Evolutionary conservation across 2,329 filamentous ascomycete genomes (phyloP), one percentile per base, ranked within the genome.

Genomic region (Colletotrichum aenigma): DNA sequence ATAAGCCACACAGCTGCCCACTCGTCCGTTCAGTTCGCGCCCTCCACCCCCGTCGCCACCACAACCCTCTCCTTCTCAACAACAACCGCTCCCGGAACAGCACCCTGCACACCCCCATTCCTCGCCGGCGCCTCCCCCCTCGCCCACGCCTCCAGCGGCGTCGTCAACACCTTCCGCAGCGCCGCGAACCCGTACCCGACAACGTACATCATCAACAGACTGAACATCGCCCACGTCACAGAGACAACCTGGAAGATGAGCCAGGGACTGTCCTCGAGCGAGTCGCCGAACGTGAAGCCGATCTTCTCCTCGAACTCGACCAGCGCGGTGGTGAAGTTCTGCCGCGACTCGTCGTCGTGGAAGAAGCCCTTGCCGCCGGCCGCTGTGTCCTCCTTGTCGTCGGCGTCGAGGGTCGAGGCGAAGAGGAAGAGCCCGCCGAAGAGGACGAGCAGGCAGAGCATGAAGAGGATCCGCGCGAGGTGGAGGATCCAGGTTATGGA

Each of bases 401-500:
- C 55, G 13, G 9, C 61, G 24, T 61, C 55, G 48, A 72, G 30
- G 48, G 69, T 15, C n/a, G 72, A 36, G 18, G 62, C 62, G 38
- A 75, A 62, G 36, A 61, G 48, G 38, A 66, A 43, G 69, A 75
- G 66, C 55, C 13, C 64, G 58, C 70, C 58, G 32, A 70, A 58
- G 8, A 76, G 6, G 15, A 65, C 48, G 4, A 76, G 30, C 2
- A 66, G n/a, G 30, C 58, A 76, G 21, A 76, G 24, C 26, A 38
- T 58, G n/a, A 74, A 65, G 60, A 74, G 28, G 32, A 76, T 13
- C 65, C 74, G 74, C 24, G 58, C 66, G 64, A 76, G 48, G 58
- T 76, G 32, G 12, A 73, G 66, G 26, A 76, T 65, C 74, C 74
- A 76, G 34, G 64, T 60, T 4, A 60, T 26, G 26, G 56, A 65